Conservation (phyloP, 2,329 filamentous ascomycete species). For the Cryphonectria carpinicola region DNA sequence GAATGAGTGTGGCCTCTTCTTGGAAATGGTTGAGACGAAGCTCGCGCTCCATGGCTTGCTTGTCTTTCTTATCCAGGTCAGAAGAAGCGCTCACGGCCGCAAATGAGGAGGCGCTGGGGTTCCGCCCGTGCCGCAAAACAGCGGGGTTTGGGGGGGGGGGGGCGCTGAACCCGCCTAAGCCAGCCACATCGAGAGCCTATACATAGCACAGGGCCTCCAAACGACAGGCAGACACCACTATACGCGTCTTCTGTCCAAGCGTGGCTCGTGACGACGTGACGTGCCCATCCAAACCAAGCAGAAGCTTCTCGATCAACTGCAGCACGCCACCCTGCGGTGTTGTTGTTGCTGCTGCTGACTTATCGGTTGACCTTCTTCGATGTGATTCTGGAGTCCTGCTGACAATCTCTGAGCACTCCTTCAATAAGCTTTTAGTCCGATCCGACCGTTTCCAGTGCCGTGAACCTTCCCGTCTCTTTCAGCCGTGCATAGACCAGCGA, state of each 20-base stretch:
- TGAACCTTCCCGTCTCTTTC: not conserved
- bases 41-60: not conserved
- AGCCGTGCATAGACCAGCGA: not conserved
- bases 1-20: not conserved
- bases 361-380: slow-evolving; percentile 18
- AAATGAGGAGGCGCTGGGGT: not conserved
- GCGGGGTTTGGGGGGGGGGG: slow-evolving; percentile 1
- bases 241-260: slow-evolving; percentile 23
- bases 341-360: slow-evolving; percentile 3
- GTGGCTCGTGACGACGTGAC: slow-evolving; percentile 2
- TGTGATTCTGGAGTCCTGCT: slow-evolving; percentile 14
- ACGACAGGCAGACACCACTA: slow-evolving; percentile 23
- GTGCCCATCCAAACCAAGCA: not conserved
- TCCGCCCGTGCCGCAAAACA: not conserved
- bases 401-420: not conserved
- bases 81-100: not conserved
- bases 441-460: not conserved
- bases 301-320: not conserved
- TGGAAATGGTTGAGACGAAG: not conserved
- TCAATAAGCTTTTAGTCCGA: not conserved
- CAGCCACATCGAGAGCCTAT: not conserved
- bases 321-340: slow-evolving; percentile 5
- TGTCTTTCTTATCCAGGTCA: not conserved
- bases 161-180: not conserved
- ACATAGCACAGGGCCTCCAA: not conserved